Conservation (phyloP, 202 grass and related monocot genomes). For the Panicum hallii region DNA sequence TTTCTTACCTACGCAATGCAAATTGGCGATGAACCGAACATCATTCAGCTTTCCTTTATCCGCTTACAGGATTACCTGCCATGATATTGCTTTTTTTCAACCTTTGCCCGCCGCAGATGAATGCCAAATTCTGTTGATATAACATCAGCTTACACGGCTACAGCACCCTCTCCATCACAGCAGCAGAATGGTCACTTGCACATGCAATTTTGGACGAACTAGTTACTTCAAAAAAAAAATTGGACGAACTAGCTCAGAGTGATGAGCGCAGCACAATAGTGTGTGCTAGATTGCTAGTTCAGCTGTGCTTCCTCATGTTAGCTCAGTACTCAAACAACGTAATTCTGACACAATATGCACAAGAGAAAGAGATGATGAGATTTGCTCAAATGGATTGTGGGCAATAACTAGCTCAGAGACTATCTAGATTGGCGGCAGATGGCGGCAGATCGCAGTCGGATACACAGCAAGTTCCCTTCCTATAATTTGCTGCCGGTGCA, state of each 20-base stretch:
- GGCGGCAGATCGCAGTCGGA: not conserved
- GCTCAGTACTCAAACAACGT: no score
- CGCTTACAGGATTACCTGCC: no score
- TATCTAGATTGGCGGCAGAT: not conserved
- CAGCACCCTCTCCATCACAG: no score
- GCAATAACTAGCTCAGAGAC: no score
- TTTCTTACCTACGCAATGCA: not conserved
- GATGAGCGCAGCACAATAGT: no score
- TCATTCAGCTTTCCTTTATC: not conserved
- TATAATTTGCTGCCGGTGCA: not conserved
- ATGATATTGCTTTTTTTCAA: no score
- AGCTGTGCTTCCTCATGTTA: no score
- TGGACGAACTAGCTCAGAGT: no score
- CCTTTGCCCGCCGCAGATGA: not conserved
- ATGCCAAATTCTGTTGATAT: not conserved
- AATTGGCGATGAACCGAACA: not conserved
- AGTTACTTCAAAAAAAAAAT: not conserved
- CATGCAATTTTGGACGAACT: no score
- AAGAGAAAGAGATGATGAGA: not conserved
- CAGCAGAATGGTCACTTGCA: not conserved
- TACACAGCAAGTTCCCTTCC: not conserved
- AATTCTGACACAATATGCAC: no score
- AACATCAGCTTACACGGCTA: no score
- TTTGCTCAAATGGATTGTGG: conserved; percentile 12
- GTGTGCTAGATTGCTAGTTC: no score